phyloP scores from a whole-genome alignment of 2,329 filamentous ascomycete species.

The Dactylellina leptospora region DNA sequence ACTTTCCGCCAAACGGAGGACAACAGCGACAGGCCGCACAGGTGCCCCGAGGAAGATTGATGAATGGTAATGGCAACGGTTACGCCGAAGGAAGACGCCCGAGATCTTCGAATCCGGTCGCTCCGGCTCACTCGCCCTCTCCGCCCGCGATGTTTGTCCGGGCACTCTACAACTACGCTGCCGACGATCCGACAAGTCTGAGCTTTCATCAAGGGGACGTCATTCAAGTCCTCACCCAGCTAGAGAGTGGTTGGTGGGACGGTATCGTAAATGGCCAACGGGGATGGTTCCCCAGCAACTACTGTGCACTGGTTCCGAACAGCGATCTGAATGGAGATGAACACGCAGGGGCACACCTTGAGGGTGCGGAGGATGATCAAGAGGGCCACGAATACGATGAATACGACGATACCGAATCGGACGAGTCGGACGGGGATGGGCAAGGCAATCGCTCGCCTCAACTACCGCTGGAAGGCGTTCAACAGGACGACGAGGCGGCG shows the following conservation, averaged over 20 bases:
- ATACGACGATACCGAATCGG: constrained; percentile 66
- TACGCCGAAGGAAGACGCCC: constrained; percentile 36
- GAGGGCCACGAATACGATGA: constrained; percentile 74
- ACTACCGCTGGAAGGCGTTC: constrained; percentile 72
- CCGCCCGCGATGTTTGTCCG: constrained; percentile 85
- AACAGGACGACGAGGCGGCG: constrained; percentile 79
- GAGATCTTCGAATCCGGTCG: constrained; percentile 48
- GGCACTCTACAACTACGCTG: constrained; percentile 96
- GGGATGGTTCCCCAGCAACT: constrained; percentile 99
- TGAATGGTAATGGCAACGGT: constrained; percentile 67
- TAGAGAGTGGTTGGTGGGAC: constrained; percentile 99
- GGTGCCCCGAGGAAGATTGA: constrained; percentile 41
- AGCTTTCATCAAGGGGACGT: constrained; percentile 97
- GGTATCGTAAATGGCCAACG: constrained; percentile 95
- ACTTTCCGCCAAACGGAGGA: constrained; percentile 46
- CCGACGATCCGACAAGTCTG: constrained; percentile 93
- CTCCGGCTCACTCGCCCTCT: constrained; percentile 59
- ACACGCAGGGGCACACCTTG: constrained; percentile 66
- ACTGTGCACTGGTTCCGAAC: constrained; percentile 85
- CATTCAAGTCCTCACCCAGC: constrained; percentile 96
- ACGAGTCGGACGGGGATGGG: constrained; percentile 64
- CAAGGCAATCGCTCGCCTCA: constrained; percentile 64
- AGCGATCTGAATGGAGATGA: constrained; percentile 76
- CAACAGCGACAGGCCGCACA: constrained; percentile 40
- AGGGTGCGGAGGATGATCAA: constrained; percentile 71